Percentiles rank a stretch among this genome's conserved stretches.
These are phyloP conservation scores for Hemileia vastatrix DNA, from an alignment of 1,284 basidiomycete genomes.

Conservation along the genomic window DNA sequence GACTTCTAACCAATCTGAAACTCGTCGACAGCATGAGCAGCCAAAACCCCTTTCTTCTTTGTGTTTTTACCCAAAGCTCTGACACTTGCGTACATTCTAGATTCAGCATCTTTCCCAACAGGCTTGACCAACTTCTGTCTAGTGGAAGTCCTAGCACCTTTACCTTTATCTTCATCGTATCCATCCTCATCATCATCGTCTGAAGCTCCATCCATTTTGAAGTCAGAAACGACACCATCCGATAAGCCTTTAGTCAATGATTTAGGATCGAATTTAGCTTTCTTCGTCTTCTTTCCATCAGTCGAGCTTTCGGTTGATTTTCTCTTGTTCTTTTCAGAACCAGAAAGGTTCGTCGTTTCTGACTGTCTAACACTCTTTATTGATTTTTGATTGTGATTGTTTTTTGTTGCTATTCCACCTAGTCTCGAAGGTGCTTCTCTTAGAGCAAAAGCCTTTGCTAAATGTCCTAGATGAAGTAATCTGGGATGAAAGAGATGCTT, in stretches of 20 bases:
- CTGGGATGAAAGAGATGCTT: slow-evolving; percentile 37
- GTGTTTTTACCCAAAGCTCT: slow-evolving; percentile 69
- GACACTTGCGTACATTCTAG: slow-evolving; percentile 77
- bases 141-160: too few relatives aligned
- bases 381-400: slow-evolving; percentile 19
- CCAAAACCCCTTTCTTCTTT: slow-evolving; percentile 70
- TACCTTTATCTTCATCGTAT: slow-evolving; percentile 43
- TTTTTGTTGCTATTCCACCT: slow-evolving; percentile 19
- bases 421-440: slow-evolving; percentile 37
- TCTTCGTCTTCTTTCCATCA: background rate
- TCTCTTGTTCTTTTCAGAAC: background rate
- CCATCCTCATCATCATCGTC: slow-evolving; percentile 47
- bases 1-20: slow-evolving; percentile 22
- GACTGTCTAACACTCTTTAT: background rate
- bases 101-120: slow-evolving; percentile 61
- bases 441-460: slow-evolving; percentile 41
- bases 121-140: slow-evolving; percentile 14
- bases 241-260: background rate
- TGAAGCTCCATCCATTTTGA: background rate
- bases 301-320: background rate
- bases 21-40: slow-evolving; percentile 33
- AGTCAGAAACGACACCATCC: background rate
- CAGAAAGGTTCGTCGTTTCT: background rate
- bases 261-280: background rate
- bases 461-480: slow-evolving; percentile 38